Conservation (phyloP, 2,329 filamentous ascomycete species). For the Tolypocladium pustulatum region DNA sequence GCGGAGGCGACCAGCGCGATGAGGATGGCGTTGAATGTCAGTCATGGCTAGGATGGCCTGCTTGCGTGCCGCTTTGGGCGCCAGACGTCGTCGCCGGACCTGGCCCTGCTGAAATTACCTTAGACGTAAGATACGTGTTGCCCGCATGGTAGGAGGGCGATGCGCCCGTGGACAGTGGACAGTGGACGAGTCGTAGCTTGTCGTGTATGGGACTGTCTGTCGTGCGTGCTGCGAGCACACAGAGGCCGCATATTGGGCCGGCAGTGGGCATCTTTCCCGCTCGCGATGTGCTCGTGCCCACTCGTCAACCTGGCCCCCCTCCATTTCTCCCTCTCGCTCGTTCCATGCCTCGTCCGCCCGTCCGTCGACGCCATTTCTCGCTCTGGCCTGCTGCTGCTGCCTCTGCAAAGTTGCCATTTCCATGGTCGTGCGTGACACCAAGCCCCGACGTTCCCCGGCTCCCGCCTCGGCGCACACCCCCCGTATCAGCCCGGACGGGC, state of each 20-base stretch:
- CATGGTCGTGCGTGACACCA: neutral
- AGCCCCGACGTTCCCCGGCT: neutral
- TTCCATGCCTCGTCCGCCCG: neutral
- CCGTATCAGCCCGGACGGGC: neutral
- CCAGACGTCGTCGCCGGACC: neutral
- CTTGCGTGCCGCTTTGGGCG: neutral
- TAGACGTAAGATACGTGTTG: too few relatives aligned
- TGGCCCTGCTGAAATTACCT: neutral
- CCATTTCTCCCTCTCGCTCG: neutral
- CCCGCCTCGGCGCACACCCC: neutral
- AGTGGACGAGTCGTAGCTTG: neutral
- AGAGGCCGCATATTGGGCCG: conserved; percentile 1
- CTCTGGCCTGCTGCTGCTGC: neutral
- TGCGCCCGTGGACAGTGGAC: neutral
- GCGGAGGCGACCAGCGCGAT: neutral
- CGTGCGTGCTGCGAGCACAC: neutral
- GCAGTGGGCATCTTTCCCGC: neutral
- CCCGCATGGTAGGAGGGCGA: neutral
- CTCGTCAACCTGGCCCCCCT: neutral
- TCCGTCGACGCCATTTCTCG: neutral
- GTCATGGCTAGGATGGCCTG: neutral
- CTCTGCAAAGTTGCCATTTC: neutral
- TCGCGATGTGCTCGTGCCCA: neutral
- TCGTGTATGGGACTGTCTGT: neutral
- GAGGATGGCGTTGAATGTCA: neutral